Base-by-base conservation (phyloP, 129 eudicot species). In the Ambrosia artemisiifolia region DNA sequence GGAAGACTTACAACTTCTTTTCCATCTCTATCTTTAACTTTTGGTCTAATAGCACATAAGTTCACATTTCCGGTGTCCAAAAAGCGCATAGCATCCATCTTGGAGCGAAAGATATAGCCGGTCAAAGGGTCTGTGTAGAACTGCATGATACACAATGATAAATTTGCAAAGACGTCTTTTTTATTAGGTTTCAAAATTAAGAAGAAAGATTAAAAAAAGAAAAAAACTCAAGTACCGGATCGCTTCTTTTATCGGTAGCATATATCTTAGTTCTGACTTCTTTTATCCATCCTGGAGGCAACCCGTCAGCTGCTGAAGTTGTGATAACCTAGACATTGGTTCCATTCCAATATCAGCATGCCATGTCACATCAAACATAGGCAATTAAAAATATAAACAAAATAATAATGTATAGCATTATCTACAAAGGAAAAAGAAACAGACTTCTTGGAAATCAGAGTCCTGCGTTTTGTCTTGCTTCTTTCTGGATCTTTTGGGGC, bases 241-340 rank as follows among this genome's bases (percentile, higher is more conserved):
- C 93, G 34, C 38, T 80, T 47, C 87, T 82, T 49, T 66, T 67
- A 59, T 71, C 48, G 65, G 73, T 76, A 6, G 57, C 78, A 40
- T 9, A 53, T 77, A 69, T 73, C 61, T 76, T 83, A 32, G 79
- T 61, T 83, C 81, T 84, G 62, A 83, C 66, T 79, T 88, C 98
- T 78, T 83, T 88, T 11, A 83, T 75, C 98, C 98, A 92, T 42
- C 98, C 98, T 42, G 86, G 73, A 3, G 98, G 96, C 59, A 92
- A 72, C 73, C 80, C 91, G 6, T 83, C 88, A 18, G 84, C 88
- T 0, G 83, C 50, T 62, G 71, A 20, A n/a, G 69, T 73, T 82
- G 76, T 82, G 65, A 83, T 30, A 66, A 60, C 80, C 98, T 92
- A 75, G 13, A 81, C 11, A 70, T 67, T 34, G 40, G 48, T 76